Percentiles rank a stretch among this genome's conserved stretches.
These are phyloP conservation scores for Musa beccarii DNA, from an alignment of 176 grass and related monocot species.

Conservation along the genomic window DNA sequence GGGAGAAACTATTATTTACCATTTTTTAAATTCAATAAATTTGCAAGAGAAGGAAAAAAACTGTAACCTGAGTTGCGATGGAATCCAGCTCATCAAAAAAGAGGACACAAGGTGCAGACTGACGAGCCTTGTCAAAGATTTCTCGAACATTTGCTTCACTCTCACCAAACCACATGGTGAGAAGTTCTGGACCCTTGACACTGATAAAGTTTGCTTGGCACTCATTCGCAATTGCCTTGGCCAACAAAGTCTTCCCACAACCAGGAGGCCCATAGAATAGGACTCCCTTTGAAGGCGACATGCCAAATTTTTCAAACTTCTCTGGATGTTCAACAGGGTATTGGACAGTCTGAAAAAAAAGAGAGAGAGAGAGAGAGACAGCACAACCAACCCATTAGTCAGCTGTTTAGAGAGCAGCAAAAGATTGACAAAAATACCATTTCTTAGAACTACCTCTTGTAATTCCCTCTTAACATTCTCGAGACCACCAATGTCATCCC, in stretches of 20 bases:
- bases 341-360: constrained; percentile 29
- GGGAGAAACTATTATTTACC: not conserved
- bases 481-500: constrained; percentile 46
- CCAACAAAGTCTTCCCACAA: constrained; percentile 38
- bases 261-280: constrained; percentile 45
- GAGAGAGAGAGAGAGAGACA: not conserved
- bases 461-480: constrained; percentile 41
- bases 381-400: not conserved
- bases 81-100: constrained; percentile 48
- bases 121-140: constrained; percentile 37
- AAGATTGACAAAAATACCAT: not conserved
- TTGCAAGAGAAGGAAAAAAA: not conserved
- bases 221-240: constrained; percentile 40
- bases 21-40: not conserved
- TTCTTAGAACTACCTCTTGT: constrained; percentile 19
- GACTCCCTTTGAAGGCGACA: constrained; percentile 38
- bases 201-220: constrained; percentile 45
- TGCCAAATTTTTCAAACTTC: constrained; percentile 42
- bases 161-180: constrained; percentile 51
- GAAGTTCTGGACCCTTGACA: constrained; percentile 44
- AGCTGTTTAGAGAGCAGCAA: not conserved
- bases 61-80: constrained; percentile 23
- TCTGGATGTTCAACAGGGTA: constrained; percentile 44
- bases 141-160: constrained; percentile 39
- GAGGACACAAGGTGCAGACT: constrained; percentile 35